Percentiles rank a stretch among this genome's conserved stretches.
Conservation (phyloP, 2,329 filamentous ascomycete genomes). For the Gremmenia infestans region DNA sequence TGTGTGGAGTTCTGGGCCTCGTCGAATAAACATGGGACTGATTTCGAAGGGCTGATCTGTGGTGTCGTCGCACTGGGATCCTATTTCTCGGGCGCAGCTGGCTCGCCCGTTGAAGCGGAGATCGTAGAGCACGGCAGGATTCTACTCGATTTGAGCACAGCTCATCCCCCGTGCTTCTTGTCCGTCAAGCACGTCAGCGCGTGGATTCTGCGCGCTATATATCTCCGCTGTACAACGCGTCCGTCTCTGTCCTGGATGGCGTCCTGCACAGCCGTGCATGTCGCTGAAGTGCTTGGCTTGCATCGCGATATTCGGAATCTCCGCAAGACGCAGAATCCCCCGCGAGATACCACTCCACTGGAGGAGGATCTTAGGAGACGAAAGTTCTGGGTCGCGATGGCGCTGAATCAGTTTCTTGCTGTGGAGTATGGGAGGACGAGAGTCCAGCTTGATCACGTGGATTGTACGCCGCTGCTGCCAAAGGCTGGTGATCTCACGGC, state of each 20-base stretch:
- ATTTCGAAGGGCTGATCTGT: slow-evolving; percentile 32
- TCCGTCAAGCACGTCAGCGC: slow-evolving; percentile 22
- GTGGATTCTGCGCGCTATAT: slow-evolving; percentile 26
- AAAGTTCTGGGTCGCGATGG: slow-evolving; percentile 20
- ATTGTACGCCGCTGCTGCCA: slow-evolving; percentile 7
- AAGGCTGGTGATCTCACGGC: slow-evolving; percentile 11
- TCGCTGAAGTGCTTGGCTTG: slow-evolving; percentile 27
- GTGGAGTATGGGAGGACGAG: slow-evolving; percentile 21
- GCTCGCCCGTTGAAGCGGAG: slow-evolving; percentile 23
- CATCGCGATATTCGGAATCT: slow-evolving; percentile 24
- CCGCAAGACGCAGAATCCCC: slow-evolving; percentile 5
- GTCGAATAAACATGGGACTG: slow-evolving; percentile 21
- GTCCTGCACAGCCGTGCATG: slow-evolving; percentile 23
- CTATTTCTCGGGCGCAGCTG: slow-evolving; percentile 26
- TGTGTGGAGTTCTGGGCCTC: slow-evolving; percentile 31
- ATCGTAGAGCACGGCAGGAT: slow-evolving; percentile 21
- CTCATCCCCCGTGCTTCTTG: slow-evolving; percentile 12
- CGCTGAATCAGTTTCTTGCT: slow-evolving; percentile 18
- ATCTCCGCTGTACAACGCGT: slow-evolving; percentile 25
- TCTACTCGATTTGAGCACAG: slow-evolving; percentile 18
- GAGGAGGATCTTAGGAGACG: slow-evolving; percentile 16
- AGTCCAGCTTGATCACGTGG: slow-evolving; percentile 15
- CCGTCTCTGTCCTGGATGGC: slow-evolving; percentile 26
- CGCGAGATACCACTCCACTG: slow-evolving; percentile 1
- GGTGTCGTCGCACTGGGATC: slow-evolving; percentile 32